These are phyloP conservation scores for Mortierella alpina DNA, from an alignment of 192 early-diverging fungal species.

Conservation along the genomic window DNA sequence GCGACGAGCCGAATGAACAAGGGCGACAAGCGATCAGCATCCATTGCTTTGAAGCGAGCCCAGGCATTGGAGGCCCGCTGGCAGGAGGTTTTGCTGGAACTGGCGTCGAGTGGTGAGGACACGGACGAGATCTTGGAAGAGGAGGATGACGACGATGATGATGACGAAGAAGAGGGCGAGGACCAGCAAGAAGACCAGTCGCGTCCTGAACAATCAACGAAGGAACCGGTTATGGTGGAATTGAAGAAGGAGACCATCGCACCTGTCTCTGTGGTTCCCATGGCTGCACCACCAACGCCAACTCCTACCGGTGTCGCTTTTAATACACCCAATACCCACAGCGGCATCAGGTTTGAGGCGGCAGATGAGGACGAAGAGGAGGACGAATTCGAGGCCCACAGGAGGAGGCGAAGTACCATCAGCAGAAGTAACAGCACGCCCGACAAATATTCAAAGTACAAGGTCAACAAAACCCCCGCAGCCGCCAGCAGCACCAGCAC, in stretches of 20 bases:
- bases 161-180: not conserved
- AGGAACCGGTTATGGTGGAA: constrained; percentile 9
- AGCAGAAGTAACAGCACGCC: constrained; percentile 36
- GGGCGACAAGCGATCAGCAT: constrained; percentile 45
- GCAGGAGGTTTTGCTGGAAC: constrained; percentile 43
- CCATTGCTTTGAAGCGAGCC: constrained; percentile 39
- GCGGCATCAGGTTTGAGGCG: constrained; percentile 1
- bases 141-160: constrained; percentile 24
- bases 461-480: constrained; percentile 5
- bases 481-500: not conserved
- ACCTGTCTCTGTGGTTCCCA: not conserved
- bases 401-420: constrained; percentile 15
- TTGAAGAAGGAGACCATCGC: not conserved
- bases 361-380: constrained; percentile 37
- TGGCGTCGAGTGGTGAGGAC: constrained; percentile 36
- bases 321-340: not conserved
- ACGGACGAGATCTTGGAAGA: constrained; percentile 41
- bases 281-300: not conserved
- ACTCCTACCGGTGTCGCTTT: not conserved
- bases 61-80: constrained; percentile 40
- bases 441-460: constrained; percentile 52
- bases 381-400: constrained; percentile 16
- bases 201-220: not conserved
- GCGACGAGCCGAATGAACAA: constrained; percentile 48
- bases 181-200: not conserved